Percentiles rank a stretch among this genome's conserved stretches.
Evolutionary conservation across 257 asterid species (phyloP).

Genomic region (Anisodus tanguticus): DNA sequence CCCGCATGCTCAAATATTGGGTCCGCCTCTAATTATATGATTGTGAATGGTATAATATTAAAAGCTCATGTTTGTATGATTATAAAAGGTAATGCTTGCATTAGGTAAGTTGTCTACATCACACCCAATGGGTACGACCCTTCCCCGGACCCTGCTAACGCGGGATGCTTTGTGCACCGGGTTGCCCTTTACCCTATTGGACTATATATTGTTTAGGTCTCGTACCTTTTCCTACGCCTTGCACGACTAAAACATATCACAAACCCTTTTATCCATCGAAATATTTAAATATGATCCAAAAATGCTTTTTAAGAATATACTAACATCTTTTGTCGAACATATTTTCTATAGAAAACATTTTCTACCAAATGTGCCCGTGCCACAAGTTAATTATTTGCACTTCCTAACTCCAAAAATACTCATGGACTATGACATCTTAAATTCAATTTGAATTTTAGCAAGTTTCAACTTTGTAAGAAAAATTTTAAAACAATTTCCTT

Average conservation of each 20-base stretch:
- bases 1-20: too few relatives aligned
- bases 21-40: background rate
- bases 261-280: background rate
- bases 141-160: too few relatives aligned
- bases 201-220: too few relatives aligned
- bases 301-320: background rate
- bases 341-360: background rate
- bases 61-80: too few relatives aligned
- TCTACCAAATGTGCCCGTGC: background rate
- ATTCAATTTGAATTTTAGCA: background rate
- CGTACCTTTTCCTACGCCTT: background rate
- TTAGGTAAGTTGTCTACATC: too few relatives aligned
- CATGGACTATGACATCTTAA: background rate
- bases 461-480: background rate
- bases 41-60: background rate
- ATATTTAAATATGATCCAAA: background rate
- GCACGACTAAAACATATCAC: background rate
- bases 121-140: too few relatives aligned
- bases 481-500: slow-evolving; percentile 7
- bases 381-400: background rate
- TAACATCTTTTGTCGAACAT: background rate
- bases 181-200: too few relatives aligned
- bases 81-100: too few relatives aligned
- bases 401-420: background rate
- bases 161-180: too few relatives aligned